Percentiles rank a stretch among this genome's conserved stretches.
Conservation (phyloP, 139 green algal genomes). For the Closterium sp. region DNA sequence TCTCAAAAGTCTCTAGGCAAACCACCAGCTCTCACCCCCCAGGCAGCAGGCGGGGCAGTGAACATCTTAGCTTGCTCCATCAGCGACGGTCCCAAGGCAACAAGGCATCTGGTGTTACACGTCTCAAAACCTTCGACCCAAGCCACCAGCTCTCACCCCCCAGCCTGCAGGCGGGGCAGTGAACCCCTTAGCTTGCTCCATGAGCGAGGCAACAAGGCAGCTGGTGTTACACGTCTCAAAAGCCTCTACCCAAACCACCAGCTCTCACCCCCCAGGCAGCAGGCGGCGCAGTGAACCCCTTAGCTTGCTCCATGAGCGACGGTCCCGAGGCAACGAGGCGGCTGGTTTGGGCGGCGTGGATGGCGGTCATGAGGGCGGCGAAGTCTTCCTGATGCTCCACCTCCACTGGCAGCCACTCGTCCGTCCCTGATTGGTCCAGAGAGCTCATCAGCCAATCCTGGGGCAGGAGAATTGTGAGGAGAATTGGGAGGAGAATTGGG, state of each 20-base stretch:
- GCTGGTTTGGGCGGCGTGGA: background rate
- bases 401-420: background rate
- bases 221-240: too few species aligned
- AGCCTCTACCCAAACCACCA: background rate
- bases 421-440: background rate
- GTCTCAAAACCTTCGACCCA: background rate
- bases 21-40: too few species aligned
- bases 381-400: background rate
- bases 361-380: background rate
- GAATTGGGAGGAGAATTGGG: background rate
- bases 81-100: too few species aligned
- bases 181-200: background rate
- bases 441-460: constrained; percentile 2
- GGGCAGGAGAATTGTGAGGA: background rate
- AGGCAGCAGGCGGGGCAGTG: too few species aligned
- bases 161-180: background rate
- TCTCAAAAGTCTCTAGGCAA: too few species aligned
- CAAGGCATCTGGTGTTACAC: too few species aligned
- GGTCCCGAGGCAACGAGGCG: background rate
- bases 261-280: background rate
- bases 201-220: background rate
- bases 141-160: background rate
- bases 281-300: background rate
- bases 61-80: too few species aligned
- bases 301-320: background rate